These are phyloP conservation scores for Fusarium luffae DNA, from an alignment of 2,329 filamentous ascomycete species.

Conservation along the genomic window DNA sequence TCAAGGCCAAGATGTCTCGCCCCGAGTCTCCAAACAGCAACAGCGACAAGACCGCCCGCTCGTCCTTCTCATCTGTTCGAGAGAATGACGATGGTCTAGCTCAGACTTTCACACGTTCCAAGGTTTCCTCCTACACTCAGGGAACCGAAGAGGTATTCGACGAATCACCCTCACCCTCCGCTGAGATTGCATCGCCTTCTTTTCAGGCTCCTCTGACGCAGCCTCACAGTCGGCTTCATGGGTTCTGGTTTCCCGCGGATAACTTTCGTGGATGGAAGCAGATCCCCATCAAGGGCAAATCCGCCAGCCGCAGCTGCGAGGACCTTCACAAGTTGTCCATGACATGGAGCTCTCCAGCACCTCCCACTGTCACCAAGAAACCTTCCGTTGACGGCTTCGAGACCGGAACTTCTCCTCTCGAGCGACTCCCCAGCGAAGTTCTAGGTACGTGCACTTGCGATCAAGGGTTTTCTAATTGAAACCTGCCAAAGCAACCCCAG, in stretches of 20 bases:
- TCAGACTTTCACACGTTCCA: conserved; percentile 72
- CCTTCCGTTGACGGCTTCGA: conserved; percentile 43
- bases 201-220: conserved; percentile 66
- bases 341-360: conserved; percentile 62
- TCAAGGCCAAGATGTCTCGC: conserved; percentile 53
- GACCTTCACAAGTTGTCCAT: conserved; percentile 67
- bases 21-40: conserved; percentile 51
- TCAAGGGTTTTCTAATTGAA: conserved; percentile 1
- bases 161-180: conserved; percentile 57
- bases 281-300: conserved; percentile 68
- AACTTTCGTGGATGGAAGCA: conserved; percentile 72
- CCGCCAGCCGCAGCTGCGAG: conserved; percentile 70
- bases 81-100: conserved; percentile 68
- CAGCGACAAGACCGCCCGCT: conserved; percentile 56
- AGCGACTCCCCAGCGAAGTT: conserved; percentile 76
- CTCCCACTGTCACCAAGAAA: conserved; percentile 48
- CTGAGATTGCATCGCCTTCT: conserved; percentile 57
- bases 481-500: conserved; percentile 15
- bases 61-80: conserved; percentile 71
- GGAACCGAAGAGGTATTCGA: conserved; percentile 64
- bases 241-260: conserved; percentile 68
- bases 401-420: conserved; percentile 68
- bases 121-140: conserved; percentile 68
- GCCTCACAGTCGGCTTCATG: conserved; percentile 67
- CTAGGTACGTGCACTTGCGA: conserved; percentile 65